Conservation (phyloP, 2,329 filamentous ascomycete genomes). For the Pyricularia grisea region DNA sequence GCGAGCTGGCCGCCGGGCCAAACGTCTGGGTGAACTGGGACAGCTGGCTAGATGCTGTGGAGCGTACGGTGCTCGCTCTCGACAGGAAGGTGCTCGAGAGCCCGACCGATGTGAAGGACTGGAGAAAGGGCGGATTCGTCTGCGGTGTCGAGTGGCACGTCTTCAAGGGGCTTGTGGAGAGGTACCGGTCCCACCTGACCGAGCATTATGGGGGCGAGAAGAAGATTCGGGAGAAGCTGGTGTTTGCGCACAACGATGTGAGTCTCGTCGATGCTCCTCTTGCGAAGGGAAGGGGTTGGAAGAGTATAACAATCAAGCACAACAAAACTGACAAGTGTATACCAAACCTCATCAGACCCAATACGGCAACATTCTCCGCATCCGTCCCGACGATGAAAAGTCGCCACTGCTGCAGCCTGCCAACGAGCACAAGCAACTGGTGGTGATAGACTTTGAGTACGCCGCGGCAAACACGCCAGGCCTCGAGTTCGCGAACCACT, state of each 20-base stretch:
- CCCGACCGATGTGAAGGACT: conserved; percentile 30
- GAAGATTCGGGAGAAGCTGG: conserved; percentile 62
- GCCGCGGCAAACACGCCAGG: conserved; percentile 80
- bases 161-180: conserved; percentile 67
- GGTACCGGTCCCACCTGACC: conserved; percentile 68
- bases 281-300: neutral
- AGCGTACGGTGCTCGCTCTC: conserved; percentile 45
- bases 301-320: neutral
- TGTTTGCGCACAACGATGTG: conserved; percentile 98
- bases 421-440: conserved; percentile 90
- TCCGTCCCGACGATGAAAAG: conserved; percentile 57
- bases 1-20: conserved; percentile 70
- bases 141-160: conserved; percentile 75
- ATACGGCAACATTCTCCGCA: conserved; percentile 91
- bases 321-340: neutral
- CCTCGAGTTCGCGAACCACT: conserved; percentile 94
- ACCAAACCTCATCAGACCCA: conserved; percentile 51
- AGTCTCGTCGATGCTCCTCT: conserved; percentile 24
- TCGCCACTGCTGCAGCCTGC: conserved; percentile 81
- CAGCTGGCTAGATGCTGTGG: conserved; percentile 67
- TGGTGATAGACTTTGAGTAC: conserved; percentile 98
- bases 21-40: conserved; percentile 93
- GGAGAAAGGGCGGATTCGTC: conserved; percentile 65
- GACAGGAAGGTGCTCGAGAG: conserved; percentile 46
- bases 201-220: conserved; percentile 58